Evolutionary conservation across 176 grass and related monocot species (phyloP).

Genomic region (Poa pratensis): DNA sequence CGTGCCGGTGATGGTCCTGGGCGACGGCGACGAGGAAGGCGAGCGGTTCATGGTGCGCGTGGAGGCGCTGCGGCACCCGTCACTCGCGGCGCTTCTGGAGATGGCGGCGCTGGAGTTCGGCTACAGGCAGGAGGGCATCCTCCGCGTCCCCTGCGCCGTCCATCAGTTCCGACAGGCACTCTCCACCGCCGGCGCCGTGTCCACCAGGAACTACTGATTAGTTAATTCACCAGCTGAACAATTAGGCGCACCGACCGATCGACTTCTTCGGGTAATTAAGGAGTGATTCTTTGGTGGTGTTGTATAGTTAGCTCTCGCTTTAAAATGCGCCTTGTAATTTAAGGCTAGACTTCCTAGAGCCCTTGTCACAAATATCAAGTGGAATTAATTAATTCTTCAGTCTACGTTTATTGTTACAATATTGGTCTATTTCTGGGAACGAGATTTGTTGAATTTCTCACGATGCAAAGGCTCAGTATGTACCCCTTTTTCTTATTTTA

Average conservation of each 20-base stretch:
- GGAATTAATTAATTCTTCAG: not conserved
- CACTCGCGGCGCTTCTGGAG: conserved; percentile 60
- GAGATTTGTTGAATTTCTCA: too few relatives aligned
- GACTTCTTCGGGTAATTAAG: not conserved
- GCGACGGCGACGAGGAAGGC: conserved; percentile 34
- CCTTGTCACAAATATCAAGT: too few relatives aligned
- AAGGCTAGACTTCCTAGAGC: too few relatives aligned
- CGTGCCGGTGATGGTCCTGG: conserved; percentile 68
- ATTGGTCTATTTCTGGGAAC: not conserved
- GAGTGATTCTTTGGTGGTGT: not conserved
- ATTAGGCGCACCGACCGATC: too few relatives aligned
- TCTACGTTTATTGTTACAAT: not conserved
- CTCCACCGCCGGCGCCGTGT: conserved; percentile 26
- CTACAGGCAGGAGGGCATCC: conserved; percentile 69
- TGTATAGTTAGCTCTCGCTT: too few relatives aligned
- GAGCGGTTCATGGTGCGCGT: conserved; percentile 71
- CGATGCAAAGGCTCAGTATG: too few relatives aligned
- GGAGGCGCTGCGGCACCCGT: conserved; percentile 66
- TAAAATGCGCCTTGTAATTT: too few relatives aligned
- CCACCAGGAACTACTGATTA: conserved; percentile 27
- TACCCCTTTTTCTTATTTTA: too few relatives aligned
- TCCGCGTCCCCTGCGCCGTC: conserved; percentile 67
- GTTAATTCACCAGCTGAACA: not conserved
- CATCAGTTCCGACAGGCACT: conserved; percentile 56
- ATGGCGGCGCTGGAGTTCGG: conserved; percentile 73